Conservation (phyloP, 2,329 filamentous ascomycete species). For the Calonectria hongkongensis region DNA sequence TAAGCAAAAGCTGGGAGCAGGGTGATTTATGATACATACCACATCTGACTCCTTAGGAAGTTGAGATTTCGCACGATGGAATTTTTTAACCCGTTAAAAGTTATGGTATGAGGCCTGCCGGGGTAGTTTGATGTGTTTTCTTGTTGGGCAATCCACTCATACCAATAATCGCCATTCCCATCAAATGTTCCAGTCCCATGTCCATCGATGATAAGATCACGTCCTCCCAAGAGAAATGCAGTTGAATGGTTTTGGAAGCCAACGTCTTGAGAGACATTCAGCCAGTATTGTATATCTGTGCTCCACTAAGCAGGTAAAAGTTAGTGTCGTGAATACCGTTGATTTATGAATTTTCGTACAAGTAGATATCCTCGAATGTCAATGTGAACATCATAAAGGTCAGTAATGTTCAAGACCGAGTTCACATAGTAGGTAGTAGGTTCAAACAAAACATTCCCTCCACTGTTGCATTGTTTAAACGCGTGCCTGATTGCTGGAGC, state of each 20-base stretch:
- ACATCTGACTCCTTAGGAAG: constrained; percentile 10
- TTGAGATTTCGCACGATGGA: background rate
- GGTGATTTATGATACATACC: background rate
- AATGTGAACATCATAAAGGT: constrained; percentile 9
- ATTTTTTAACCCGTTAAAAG: constrained; percentile 3
- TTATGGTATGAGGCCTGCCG: constrained; percentile 3
- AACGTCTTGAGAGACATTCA: constrained; percentile 4
- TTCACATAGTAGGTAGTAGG: constrained; percentile 7
- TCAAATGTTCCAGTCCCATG: constrained; percentile 11
- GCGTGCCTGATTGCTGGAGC: constrained; percentile 7
- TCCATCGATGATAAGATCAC: background rate
- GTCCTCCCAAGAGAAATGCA: background rate
- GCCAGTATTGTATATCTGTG: constrained; percentile 1
- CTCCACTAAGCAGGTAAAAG: background rate
- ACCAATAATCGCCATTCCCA: constrained; percentile 16
- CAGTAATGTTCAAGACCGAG: background rate
- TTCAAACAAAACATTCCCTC: background rate
- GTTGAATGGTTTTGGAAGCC: constrained; percentile 13
- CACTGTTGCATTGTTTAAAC: background rate
- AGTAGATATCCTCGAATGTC: constrained; percentile 9
- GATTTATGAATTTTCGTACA: background rate
- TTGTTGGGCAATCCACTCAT: constrained; percentile 14
- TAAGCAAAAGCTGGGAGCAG: background rate
- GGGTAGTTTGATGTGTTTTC: constrained; percentile 17
- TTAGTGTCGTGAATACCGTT: background rate